phyloP scores from a whole-genome alignment of 306 rosid species.

The Castanea crenata region DNA sequence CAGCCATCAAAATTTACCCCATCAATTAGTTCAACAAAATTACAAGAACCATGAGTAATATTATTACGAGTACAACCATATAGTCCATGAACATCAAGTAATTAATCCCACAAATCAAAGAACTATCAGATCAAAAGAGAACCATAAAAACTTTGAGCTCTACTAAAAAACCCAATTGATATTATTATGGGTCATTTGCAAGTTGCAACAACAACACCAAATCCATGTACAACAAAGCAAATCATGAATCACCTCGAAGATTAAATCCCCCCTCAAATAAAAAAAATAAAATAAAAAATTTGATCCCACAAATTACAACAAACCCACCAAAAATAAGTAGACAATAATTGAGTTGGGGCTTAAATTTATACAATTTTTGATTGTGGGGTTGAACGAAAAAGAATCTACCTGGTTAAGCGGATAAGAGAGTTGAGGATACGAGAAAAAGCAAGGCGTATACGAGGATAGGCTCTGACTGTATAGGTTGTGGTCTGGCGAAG shows the following conservation, averaged over 20 bases:
- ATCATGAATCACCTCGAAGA: not conserved
- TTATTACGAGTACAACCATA: not conserved
- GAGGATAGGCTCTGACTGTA: conserved; percentile 48
- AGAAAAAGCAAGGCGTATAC: conserved; percentile 56
- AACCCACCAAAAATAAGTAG: not conserved
- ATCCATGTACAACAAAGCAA: not conserved
- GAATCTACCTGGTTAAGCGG: conserved; percentile 40
- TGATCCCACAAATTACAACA: not conserved
- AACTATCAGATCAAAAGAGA: too few relatives aligned
- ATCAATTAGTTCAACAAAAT: not conserved
- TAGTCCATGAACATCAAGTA: not conserved
- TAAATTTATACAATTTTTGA: too few relatives aligned
- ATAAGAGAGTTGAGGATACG: conserved; percentile 55
- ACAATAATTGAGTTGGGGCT: not conserved
- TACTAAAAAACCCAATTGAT: not conserved
- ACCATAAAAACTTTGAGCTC: not conserved
- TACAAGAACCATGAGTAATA: not conserved
- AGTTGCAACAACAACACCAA: not conserved
- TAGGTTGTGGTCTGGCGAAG: conserved; percentile 39
- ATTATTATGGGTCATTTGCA: not conserved
- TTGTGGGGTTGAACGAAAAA: not conserved
- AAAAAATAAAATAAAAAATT: not conserved
- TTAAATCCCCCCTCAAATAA: not conserved
- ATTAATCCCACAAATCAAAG: not conserved
- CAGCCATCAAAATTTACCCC: not conserved